Conservation (phyloP, 352 stramenopile species). For the Globisporangium splendens region DNA sequence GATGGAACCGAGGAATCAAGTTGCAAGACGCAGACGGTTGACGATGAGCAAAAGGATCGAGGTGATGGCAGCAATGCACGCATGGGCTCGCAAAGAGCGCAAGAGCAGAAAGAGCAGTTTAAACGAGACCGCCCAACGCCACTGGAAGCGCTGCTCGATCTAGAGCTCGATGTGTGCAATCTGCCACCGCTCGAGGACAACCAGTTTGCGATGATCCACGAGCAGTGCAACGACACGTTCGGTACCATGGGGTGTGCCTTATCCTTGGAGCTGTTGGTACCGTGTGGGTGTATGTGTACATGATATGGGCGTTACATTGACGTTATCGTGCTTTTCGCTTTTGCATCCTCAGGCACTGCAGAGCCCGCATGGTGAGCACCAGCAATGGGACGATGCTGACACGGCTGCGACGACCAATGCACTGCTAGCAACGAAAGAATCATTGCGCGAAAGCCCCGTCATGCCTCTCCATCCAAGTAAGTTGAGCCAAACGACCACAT, state of each 20-base stretch:
- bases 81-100: not conserved
- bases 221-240: constrained; percentile 9
- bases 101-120: not conserved
- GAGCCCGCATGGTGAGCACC: constrained; percentile 57
- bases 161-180: constrained; percentile 41
- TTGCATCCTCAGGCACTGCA: constrained; percentile 46
- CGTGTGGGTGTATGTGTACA: too few species aligned
- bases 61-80: not conserved
- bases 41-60: not conserved
- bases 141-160: constrained; percentile 42
- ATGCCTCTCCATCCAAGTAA: not conserved
- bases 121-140: constrained; percentile 16
- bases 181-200: constrained; percentile 22
- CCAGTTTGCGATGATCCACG: constrained; percentile 14
- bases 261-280: constrained; percentile 62
- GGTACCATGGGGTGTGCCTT: constrained; percentile 14
- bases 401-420: not conserved
- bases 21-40: not conserved
- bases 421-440: too few species aligned
- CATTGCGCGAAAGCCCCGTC: not conserved
- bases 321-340: constrained; percentile 5
- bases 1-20: constrained; percentile 6
- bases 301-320: not conserved
- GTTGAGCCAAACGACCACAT: too few species aligned
- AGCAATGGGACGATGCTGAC: constrained; percentile 45